phyloP scores from a whole-genome alignment of 768 basidiomycete species.

The Naganishia onofrii region DNA sequence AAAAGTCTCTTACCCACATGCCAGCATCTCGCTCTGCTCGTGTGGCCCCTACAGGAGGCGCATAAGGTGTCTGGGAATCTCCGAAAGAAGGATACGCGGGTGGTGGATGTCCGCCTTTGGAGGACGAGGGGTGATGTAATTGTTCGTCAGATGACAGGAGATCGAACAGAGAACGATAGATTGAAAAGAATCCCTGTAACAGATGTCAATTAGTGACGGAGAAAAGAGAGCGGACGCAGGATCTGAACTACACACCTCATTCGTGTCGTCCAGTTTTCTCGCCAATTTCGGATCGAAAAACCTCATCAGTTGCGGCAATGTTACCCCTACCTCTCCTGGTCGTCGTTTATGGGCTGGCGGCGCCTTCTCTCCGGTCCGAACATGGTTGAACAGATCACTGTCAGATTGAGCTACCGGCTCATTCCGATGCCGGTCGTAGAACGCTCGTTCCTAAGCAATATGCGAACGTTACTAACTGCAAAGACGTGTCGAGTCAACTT shows the following conservation, averaged over 20 bases:
- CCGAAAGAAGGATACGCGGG: conserved; percentile 81
- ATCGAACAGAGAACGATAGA: conserved; percentile 81
- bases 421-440: conserved; percentile 91
- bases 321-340: conserved; percentile 70
- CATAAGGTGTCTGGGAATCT: conserved; percentile 70
- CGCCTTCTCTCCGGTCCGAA: conserved; percentile 66
- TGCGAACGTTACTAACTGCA: not conserved
- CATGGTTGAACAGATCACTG: conserved; percentile 81
- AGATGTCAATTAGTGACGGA: not conserved
- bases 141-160: conserved; percentile 79
- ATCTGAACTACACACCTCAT: conserved; percentile 60
- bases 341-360: conserved; percentile 55
- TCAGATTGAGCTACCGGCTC: conserved; percentile 77
- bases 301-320: conserved; percentile 71
- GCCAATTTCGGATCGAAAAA: conserved; percentile 67
- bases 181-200: conserved; percentile 76
- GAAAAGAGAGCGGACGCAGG: conserved; percentile 20
- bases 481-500: not conserved
- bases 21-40: conserved; percentile 53
- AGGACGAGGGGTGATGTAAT: conserved; percentile 55
- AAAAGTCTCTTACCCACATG: conserved; percentile 71
- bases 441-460: conserved; percentile 75
- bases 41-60: conserved; percentile 47
- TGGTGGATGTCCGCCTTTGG: conserved; percentile 32
- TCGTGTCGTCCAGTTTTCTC: conserved; percentile 53